These are phyloP conservation scores for Nicotiana tabacum DNA, from an alignment of 257 asterid species.

Conservation along the genomic window DNA sequence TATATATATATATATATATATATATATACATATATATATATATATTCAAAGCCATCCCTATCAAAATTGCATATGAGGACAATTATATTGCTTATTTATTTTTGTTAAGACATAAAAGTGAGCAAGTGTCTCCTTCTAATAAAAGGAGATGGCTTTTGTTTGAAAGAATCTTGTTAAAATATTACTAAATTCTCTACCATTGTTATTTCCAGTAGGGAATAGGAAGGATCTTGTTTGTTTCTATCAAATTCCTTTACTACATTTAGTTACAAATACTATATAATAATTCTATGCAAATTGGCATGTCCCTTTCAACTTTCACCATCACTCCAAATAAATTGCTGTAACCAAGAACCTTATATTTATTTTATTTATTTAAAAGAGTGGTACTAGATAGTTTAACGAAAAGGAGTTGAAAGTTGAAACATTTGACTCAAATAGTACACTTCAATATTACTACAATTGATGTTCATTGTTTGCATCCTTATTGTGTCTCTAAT, in stretches of 20 bases:
- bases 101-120: neutral
- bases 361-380: neutral
- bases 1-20: neutral
- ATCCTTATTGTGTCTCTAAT: neutral
- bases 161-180: neutral
- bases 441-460: neutral
- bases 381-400: neutral
- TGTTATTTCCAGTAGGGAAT: neutral
- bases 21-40: neutral
- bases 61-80: neutral
- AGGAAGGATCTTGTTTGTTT: neutral
- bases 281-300: neutral
- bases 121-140: neutral
- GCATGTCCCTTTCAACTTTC: neutral
- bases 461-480: neutral
- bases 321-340: neutral
- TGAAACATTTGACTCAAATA: neutral
- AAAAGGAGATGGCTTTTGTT: neutral
- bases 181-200: neutral
- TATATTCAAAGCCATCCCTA: neutral
- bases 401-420: neutral
- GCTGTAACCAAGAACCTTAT: neutral
- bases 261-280: neutral
- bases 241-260: neutral
- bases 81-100: conserved; percentile 1